Percentiles rank a stretch among this genome's conserved stretches.
Evolutionary conservation across 2,329 filamentous ascomycete genomes (phyloP).

Genomic region (Fusarium sororula): DNA sequence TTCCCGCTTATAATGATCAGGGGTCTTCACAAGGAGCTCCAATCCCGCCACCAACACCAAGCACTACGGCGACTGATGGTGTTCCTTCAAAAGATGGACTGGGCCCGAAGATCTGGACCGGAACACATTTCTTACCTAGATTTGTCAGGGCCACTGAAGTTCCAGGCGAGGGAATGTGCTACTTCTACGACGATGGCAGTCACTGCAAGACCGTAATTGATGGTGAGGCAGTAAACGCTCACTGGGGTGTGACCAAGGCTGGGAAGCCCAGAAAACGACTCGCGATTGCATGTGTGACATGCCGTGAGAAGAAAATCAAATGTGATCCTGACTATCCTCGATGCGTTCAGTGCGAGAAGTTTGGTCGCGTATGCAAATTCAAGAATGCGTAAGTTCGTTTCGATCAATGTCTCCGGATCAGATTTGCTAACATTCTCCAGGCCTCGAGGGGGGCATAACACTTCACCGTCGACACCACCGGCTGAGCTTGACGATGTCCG

Average conservation of each 20-base stretch:
- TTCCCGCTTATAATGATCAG: constrained; percentile 42
- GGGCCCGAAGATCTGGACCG: constrained; percentile 75
- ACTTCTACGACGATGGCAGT: constrained; percentile 85
- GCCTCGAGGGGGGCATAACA: constrained; percentile 66
- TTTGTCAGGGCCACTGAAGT: constrained; percentile 73
- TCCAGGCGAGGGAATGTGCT: constrained; percentile 82
- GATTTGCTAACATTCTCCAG: constrained; percentile 45
- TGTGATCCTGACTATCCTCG: constrained; percentile 89
- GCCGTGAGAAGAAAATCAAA: constrained; percentile 97
- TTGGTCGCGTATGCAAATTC: constrained; percentile 84
- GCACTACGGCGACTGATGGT: constrained; percentile 51
- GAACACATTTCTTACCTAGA: constrained; percentile 72
- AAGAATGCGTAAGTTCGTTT: constrained; percentile 79
- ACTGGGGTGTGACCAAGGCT: constrained; percentile 94
- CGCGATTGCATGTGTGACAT: constrained; percentile 92
- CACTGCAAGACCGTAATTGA: constrained; percentile 86
- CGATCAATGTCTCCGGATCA: background rate
- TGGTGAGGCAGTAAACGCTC: constrained; percentile 86
- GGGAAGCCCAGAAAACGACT: constrained; percentile 91
- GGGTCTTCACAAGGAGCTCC: constrained; percentile 34
- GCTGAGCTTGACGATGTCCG: constrained; percentile 59
- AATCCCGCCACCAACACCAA: constrained; percentile 45
- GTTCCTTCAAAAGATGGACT: constrained; percentile 66
- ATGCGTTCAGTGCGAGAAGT: constrained; percentile 92
- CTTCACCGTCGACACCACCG: constrained; percentile 62